Evolutionary conservation across 139 green algal species (phyloP), one percentile per base, ranked within the genome.

Genomic region (Picochlorum sp.): DNA sequence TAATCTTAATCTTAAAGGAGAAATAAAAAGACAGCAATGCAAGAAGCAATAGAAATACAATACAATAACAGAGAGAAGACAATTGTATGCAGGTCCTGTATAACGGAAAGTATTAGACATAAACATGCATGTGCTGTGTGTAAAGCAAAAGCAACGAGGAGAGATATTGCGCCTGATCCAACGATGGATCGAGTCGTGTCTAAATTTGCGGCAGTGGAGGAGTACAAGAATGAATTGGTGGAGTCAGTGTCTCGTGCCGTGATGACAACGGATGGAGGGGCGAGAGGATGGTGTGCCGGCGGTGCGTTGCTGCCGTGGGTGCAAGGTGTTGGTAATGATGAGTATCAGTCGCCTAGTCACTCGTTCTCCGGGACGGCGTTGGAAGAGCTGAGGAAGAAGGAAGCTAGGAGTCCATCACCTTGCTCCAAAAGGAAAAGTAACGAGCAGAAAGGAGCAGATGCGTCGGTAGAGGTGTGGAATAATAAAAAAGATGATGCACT

Each of bases 141-240:
- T 59, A 77, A 73, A 32, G 18, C 39, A 0, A 53, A 49, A 9
- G 63, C 56, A 14, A 28, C 37, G 3, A 41, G 64, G 24, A 44
- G 72, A 7, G 63, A 74, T 29, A 53, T 77, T 20, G 18, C 7
- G 8, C 39, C n/a, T 1, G 69, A 77, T 33, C 35, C 50, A 13
- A 70, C 54, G 0, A 76, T 77, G 57, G 69, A 75, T 35, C 30
- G 45, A 4, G 41, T 77, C 4, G 53, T 74, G 22, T 20, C 31
- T 36, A 51, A 26, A 25, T 59, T 63, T 31, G 12, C 14, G 14
- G 41, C 18, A 7, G 7, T 66, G 4, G 35, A 43, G 18, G 59
- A 58, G 0, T 40, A 58, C 25, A 53, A 66, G 30, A 45, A 44
- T 31, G 45, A 40, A n/a, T 55, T 45, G 26, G 12, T 31, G 35